phyloP scores from a whole-genome alignment of 2,329 filamentous ascomycete genomes.

The Hymenoscyphus occultus region DNA sequence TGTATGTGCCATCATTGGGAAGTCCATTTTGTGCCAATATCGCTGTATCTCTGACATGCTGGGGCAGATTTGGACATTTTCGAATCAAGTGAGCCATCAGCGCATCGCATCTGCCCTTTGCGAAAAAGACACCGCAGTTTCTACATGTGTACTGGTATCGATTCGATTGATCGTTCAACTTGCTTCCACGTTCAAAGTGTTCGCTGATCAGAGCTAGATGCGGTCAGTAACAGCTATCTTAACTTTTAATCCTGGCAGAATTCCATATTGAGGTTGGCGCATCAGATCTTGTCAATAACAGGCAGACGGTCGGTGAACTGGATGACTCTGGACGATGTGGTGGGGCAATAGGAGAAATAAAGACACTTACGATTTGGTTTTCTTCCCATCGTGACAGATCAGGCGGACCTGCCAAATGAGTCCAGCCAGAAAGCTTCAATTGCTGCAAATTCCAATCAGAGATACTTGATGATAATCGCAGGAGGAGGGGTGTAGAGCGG shows the following conservation, averaged over 20 bases:
- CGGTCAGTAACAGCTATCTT: conserved; percentile 12
- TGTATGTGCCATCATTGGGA: conserved; percentile 43
- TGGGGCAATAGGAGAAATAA: conserved; percentile 7
- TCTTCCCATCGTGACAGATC: conserved; percentile 23
- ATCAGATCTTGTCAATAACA: background rate
- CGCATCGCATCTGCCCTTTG: conserved; percentile 83
- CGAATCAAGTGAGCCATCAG: conserved; percentile 79
- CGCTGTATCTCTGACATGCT: conserved; percentile 72
- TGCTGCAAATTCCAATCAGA: background rate
- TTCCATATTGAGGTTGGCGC: conserved; percentile 7
- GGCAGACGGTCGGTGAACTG: background rate
- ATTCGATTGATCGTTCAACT: conserved; percentile 86
- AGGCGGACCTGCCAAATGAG: background rate
- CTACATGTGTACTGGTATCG: conserved; percentile 91
- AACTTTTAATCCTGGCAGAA: background rate
- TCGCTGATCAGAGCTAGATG: conserved; percentile 64
- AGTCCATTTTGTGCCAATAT: conserved; percentile 71
- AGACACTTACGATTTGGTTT: conserved; percentile 30
- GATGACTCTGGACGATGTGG: conserved; percentile 1
- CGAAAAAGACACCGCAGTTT: conserved; percentile 82
- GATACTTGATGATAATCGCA: background rate
- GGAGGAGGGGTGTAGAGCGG: background rate
- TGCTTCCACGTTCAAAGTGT: conserved; percentile 83
- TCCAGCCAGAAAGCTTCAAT: background rate
- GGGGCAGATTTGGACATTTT: conserved; percentile 76